Evolutionary conservation across 2,329 filamentous ascomycete species (phyloP).

Genomic region (Bipolaris bicolor): DNA sequence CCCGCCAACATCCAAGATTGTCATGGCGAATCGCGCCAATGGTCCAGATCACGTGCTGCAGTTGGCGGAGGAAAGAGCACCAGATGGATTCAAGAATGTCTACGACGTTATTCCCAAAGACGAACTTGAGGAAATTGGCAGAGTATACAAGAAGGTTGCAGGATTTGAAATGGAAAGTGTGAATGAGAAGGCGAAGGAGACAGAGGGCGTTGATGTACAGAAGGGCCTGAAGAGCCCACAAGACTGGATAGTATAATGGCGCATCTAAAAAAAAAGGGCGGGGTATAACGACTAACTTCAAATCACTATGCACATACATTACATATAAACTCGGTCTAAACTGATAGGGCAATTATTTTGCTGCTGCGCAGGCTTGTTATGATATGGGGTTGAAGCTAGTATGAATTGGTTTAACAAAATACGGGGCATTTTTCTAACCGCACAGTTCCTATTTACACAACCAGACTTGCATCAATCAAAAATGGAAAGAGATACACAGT

Average conservation of each 20-base stretch:
- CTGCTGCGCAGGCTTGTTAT: too few species aligned
- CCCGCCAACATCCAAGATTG: constrained; percentile 54
- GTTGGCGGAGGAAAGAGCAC: constrained; percentile 54
- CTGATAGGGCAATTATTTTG: too few species aligned
- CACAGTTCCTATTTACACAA: not conserved
- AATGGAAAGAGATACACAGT: not conserved
- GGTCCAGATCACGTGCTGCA: constrained; percentile 57
- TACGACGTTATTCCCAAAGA: constrained; percentile 51
- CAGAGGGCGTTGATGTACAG: constrained; percentile 31
- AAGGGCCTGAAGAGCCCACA: constrained; percentile 26
- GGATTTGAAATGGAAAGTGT: constrained; percentile 56
- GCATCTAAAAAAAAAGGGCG: not conserved
- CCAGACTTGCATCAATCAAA: not conserved
- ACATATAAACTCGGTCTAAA: too few species aligned
- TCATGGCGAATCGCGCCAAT: constrained; percentile 56
- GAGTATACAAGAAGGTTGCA: constrained; percentile 50
- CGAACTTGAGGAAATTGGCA: constrained; percentile 50
- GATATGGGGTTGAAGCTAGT: not conserved
- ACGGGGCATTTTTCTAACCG: not conserved
- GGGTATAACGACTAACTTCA: too few species aligned
- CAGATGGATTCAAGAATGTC: constrained; percentile 48
- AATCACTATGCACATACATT: too few species aligned
- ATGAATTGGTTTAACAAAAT: not conserved
- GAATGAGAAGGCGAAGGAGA: constrained; percentile 50
- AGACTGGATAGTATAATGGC: constrained; percentile 27